Evolutionary conservation across 257 asterid species (phyloP).

Genomic region (Solanum sejunctum): DNA sequence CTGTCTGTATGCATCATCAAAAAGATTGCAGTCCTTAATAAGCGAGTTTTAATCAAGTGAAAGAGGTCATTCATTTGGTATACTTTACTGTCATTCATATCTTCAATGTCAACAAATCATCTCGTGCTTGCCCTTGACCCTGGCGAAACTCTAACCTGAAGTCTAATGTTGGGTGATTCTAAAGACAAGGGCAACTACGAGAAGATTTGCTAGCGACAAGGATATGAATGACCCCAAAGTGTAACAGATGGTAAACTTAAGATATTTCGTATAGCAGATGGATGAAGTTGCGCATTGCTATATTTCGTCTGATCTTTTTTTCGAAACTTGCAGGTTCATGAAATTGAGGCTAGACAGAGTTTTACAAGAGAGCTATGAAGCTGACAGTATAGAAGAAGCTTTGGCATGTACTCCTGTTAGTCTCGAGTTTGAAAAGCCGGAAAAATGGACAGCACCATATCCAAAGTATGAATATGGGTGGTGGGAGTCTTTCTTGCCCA

Average conservation of each 20-base stretch:
- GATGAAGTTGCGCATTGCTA: background rate
- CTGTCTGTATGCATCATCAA: background rate
- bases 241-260: background rate
- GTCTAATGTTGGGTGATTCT: background rate
- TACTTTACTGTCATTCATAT: background rate
- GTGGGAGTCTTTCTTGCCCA: slow-evolving; percentile 79
- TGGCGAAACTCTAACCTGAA: background rate
- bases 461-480: slow-evolving; percentile 76
- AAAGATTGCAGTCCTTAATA: background rate
- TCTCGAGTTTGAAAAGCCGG: slow-evolving; percentile 63
- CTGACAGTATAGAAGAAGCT: slow-evolving; percentile 70
- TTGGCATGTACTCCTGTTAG: slow-evolving; percentile 53
- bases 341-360: slow-evolving; percentile 81
- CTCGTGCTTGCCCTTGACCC: background rate
- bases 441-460: slow-evolving; percentile 86
- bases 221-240: background rate
- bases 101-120: background rate
- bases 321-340: slow-evolving; percentile 51
- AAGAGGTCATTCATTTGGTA: background rate
- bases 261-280: background rate
- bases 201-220: background rate
- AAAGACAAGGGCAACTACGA: background rate
- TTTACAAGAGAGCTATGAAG: slow-evolving; percentile 64
- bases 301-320: background rate
- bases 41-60: background rate